Evolutionary conservation across 495 filamentous ascomycete species (phyloP).

Genomic region (Pyronema omphalodes): DNA sequence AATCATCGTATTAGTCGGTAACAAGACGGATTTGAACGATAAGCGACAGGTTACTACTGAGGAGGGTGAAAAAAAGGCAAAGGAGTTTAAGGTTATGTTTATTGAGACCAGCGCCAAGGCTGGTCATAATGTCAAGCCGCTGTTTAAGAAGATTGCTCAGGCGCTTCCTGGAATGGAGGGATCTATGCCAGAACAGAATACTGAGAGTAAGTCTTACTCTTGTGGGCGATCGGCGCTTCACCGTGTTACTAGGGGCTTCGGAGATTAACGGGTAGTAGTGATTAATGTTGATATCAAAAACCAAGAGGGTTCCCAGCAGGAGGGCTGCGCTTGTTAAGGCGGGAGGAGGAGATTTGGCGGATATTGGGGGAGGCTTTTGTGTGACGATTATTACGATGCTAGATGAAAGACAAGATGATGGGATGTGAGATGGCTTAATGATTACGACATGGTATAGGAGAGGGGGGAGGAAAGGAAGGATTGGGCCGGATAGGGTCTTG

Average conservation of each 20-base stretch:
- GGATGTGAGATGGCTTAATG: not conserved
- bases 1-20: conserved; percentile 94
- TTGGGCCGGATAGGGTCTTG: not conserved
- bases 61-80: conserved; percentile 96
- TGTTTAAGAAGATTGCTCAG: conserved; percentile 94
- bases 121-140: conserved; percentile 90
- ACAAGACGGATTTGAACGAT: conserved; percentile 96
- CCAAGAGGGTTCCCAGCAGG: conserved; percentile 47
- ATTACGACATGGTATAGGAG: not conserved
- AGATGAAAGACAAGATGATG: not conserved
- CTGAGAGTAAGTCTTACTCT: conserved; percentile 35
- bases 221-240: not conserved
- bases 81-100: conserved; percentile 90
- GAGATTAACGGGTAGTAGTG: conserved; percentile 34
- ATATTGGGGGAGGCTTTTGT: not conserved
- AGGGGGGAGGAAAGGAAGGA: not conserved
- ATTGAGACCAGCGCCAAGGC: conserved; percentile 98
- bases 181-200: conserved; percentile 41
- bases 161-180: conserved; percentile 96
- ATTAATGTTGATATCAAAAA: conserved; percentile 87
- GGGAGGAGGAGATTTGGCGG: not conserved
- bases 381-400: not conserved
- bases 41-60: conserved; percentile 88
- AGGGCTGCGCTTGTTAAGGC: conserved; percentile 60
- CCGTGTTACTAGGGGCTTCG: not conserved